Evolutionary conservation across 345 rosid genomes (phyloP).

Genomic region (Syzygium grande): DNA sequence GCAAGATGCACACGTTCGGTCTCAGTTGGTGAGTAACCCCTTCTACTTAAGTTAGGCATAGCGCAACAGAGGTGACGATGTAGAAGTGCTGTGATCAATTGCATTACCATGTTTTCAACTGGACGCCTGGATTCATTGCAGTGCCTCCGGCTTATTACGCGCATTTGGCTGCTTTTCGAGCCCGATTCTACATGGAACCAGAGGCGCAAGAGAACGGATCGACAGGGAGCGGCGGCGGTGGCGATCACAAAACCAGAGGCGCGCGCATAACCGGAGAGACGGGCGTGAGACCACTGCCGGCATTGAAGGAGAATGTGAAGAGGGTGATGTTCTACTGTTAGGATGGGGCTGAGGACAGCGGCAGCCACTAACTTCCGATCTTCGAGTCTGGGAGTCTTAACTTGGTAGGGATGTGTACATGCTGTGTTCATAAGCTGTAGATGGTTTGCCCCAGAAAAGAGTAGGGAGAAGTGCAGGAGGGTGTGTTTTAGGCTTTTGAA

Average conservation of each 20-base stretch:
- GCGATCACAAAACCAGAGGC: conserved; percentile 19
- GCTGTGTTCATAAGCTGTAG: background rate
- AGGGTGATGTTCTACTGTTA: conserved; percentile 96
- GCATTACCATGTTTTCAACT: background rate
- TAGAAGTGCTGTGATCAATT: background rate
- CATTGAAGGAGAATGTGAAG: conserved; percentile 97
- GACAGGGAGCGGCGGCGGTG: conserved; percentile 20
- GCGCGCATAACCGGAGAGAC: conserved; percentile 39
- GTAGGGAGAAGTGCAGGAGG: background rate
- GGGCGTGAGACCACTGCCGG: conserved; percentile 78
- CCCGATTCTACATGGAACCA: conserved; percentile 95
- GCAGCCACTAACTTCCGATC: background rate
- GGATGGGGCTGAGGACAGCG: background rate
- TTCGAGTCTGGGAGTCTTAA: background rate
- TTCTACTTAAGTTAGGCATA: background rate
- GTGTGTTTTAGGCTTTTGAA: background rate
- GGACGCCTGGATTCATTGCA: conserved; percentile 8
- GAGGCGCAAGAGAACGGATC: conserved; percentile 78
- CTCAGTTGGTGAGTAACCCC: conserved; percentile 56
- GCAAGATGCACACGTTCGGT: conserved; percentile 97
- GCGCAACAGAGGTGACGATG: background rate
- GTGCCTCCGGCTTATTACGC: conserved; percentile 99
- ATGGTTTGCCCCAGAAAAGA: background rate
- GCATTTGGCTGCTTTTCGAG: conserved; percentile 95
- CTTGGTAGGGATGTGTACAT: background rate